Conservation (phyloP, 2,329 filamentous ascomycete species). For the Aspergillus pseudonomiae region DNA sequence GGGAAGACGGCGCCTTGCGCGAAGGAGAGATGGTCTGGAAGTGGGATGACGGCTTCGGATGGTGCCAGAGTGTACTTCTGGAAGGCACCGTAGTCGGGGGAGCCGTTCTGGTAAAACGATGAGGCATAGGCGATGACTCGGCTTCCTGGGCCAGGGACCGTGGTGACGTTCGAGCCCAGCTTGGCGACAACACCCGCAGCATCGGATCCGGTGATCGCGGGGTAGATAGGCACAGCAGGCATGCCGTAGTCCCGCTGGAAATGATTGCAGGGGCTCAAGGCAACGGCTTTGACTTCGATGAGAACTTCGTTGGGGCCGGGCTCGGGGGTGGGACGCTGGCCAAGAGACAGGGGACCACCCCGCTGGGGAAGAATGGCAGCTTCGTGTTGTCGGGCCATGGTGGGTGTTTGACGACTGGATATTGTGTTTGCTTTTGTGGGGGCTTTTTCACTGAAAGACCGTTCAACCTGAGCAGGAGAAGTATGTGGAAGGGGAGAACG, state of each 20-base stretch:
- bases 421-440: neutral
- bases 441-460: neutral
- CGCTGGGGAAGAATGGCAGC: constrained; percentile 20
- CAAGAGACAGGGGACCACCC: constrained; percentile 15
- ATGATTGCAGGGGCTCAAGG: constrained; percentile 47
- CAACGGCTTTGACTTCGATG: constrained; percentile 45
- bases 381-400: constrained; percentile 14
- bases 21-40: constrained; percentile 34
- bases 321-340: constrained; percentile 27
- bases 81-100: constrained; percentile 33
- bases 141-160: constrained; percentile 26
- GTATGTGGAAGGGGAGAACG: neutral
- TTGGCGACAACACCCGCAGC: constrained; percentile 34
- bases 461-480: neutral
- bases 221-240: constrained; percentile 25
- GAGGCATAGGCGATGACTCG: constrained; percentile 35
- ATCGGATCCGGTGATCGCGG: constrained; percentile 34
- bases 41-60: constrained; percentile 29
- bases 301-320: constrained; percentile 46
- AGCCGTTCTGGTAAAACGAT: constrained; percentile 30
- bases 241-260: constrained; percentile 26
- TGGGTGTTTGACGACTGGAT: neutral
- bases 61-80: constrained; percentile 34
- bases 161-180: constrained; percentile 28
- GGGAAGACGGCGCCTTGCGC: constrained; percentile 31